Conservation (phyloP, 768 basidiomycete species). For the Agaricus sinodeliciosus region DNA sequence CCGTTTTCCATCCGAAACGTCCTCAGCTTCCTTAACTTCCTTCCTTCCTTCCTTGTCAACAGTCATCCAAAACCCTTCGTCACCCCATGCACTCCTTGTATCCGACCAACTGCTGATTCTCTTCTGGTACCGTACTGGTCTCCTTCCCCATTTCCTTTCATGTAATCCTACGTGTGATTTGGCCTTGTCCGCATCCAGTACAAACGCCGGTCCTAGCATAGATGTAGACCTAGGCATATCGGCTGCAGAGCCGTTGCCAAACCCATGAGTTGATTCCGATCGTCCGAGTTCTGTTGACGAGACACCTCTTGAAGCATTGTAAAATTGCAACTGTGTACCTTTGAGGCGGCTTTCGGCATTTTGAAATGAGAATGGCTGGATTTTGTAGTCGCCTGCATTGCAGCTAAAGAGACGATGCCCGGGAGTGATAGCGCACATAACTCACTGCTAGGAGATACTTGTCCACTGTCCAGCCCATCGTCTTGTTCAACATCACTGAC, state of each 20-base stretch:
- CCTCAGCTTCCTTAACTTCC: background rate
- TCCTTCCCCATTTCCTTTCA: constrained; percentile 1
- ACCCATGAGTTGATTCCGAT: constrained; percentile 4
- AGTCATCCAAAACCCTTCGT: constrained; percentile 1
- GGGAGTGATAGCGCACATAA: constrained; percentile 8
- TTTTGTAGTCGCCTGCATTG: constrained; percentile 22
- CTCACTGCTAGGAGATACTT: constrained; percentile 65
- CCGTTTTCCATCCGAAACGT: background rate
- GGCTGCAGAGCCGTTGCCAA: background rate
- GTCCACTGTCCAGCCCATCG: constrained; percentile 57
- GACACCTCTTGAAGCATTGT: constrained; percentile 12
- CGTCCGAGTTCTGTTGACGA: constrained; percentile 9
- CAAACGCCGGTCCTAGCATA: constrained; percentile 3
- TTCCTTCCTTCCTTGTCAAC: background rate
- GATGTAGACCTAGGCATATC: background rate
- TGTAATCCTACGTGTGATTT: background rate
- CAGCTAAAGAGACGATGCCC: background rate
- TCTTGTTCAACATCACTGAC: constrained; percentile 16
- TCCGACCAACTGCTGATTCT: constrained; percentile 20
- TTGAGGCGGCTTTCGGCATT: background rate
- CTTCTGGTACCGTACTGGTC: constrained; percentile 7
- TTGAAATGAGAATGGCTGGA: constrained; percentile 20
- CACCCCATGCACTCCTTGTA: constrained; percentile 16
- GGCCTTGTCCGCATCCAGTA: constrained; percentile 3
- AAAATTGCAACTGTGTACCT: constrained; percentile 4